Base-by-base conservation (phyloP, 1,284 basidiomycete species). In the Ustilago curta region DNA sequence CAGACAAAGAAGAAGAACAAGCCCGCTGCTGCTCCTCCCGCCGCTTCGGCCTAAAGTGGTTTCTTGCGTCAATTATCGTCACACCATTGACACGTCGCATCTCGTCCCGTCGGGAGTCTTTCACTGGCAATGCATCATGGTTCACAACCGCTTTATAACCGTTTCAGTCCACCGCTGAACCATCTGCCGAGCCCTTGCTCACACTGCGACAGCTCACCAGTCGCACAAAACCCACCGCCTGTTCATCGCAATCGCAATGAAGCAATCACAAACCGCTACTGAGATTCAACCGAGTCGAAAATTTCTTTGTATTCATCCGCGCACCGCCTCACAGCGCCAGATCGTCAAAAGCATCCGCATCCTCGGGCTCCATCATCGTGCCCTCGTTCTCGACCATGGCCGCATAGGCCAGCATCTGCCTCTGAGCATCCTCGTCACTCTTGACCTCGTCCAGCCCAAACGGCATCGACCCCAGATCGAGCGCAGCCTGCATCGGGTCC, bases 1-100 rank as follows among this genome's bases (percentile, higher is more conserved):
- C 93, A 94, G 86, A 90, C 88, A 85, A 97, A 94, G 90, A 96
- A 95, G 90, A 93, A 92, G 88, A 93, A 93, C 68, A 70, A 75
- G 58, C 49, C 67, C 44, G 53, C 65, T 31, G 53, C 64, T 27
- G 27, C 27, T 37, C 43, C 69, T 43, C 47, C 61, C 49, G 45
- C 59, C 37, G 53, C 69, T 39, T 72, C 57, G 9, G 64, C 70
- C 32, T 71, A 51, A 64, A 64, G 42, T 1, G 8, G 8, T 25
- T 27, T 16, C 31, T 39, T 31, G 27, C 7, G 3, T 7, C 4
- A 5, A 14, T 25, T 19, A 51, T 32, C 31, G 8, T 32, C 44
- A 45, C 4, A 27, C 18, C 5, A 11, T 44, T 19, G 14, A 3
- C 14, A 19, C 23, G 6, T 18, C 23, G 19, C 44, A 27, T 27